Evolutionary conservation across 805 yeast species (phyloP).

Genomic region (Starmerella powellii): DNA sequence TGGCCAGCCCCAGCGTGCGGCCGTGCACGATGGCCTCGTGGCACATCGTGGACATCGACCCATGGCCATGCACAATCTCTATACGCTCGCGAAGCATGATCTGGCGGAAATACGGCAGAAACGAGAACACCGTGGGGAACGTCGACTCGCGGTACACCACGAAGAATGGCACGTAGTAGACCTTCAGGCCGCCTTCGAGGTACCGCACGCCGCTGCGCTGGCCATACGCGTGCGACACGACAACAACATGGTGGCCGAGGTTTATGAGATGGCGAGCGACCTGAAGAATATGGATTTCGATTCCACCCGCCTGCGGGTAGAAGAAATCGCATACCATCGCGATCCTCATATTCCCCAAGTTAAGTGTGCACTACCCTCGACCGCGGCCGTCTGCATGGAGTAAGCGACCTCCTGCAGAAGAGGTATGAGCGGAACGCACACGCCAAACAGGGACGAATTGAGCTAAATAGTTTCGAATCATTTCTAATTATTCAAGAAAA

Average conservation of each 20-base stretch:
- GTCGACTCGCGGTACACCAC: constrained; percentile 75
- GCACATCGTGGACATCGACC: constrained; percentile 71
- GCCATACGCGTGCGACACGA: constrained; percentile 82
- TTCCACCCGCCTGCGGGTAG: constrained; percentile 98
- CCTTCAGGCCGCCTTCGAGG: constrained; percentile 81
- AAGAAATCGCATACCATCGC: constrained; percentile 90
- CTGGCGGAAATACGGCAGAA: constrained; percentile 74
- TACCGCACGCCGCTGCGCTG: constrained; percentile 70
- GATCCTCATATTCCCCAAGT: constrained; percentile 17
- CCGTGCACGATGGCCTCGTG: constrained; percentile 90
- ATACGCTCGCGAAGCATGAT: constrained; percentile 76
- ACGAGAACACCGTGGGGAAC: constrained; percentile 78
- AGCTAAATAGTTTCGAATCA: no score
- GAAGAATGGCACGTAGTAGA: constrained; percentile 75
- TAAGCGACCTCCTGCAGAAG: no score
- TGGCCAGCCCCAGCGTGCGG: constrained; percentile 77
- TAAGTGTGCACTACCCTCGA: no score
- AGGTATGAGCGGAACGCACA: no score
- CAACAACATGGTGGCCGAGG: constrained; percentile 72
- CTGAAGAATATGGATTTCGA: constrained; percentile 89
- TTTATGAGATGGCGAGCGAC: constrained; percentile 64
- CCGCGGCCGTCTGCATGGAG: no score
- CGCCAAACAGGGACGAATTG: no score
- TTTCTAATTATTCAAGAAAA: no score
- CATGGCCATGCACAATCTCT: constrained; percentile 91